These are phyloP conservation scores for Thalia dealbata DNA, from an alignment of 176 grass and related monocot species.

Conservation along the genomic window DNA sequence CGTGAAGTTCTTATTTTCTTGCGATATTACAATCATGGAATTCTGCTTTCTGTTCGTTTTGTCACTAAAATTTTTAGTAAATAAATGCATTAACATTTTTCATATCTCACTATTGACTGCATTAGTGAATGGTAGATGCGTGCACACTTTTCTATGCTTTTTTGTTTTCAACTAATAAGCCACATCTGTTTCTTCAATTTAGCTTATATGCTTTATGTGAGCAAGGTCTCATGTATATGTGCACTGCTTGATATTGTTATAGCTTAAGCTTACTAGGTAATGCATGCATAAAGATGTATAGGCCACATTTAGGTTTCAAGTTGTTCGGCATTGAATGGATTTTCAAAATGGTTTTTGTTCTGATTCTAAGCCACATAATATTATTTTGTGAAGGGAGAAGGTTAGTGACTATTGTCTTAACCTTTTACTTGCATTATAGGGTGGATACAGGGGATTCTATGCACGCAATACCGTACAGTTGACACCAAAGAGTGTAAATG, in stretches of 20 bases:
- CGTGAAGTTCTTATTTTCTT: too few species aligned
- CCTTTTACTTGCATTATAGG: neutral
- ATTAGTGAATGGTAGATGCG: too few species aligned
- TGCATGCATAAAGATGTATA: neutral
- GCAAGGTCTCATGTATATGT: neutral
- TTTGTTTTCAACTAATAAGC: too few species aligned
- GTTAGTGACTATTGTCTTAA: neutral
- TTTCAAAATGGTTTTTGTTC: neutral
- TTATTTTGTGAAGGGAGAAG: neutral
- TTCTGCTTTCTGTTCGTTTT: too few species aligned
- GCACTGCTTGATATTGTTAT: neutral
- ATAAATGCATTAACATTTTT: too few species aligned
- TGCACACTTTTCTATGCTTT: too few species aligned
- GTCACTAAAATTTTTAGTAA: too few species aligned
- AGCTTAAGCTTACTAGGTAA: neutral
- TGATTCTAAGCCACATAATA: neutral
- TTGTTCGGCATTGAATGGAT: neutral
- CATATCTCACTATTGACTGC: too few species aligned
- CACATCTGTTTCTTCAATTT: neutral
- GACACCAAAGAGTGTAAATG: conserved; percentile 18
- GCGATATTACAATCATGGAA: too few species aligned
- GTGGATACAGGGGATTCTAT: conserved; percentile 22
- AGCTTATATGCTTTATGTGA: neutral
- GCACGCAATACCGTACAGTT: conserved; percentile 10
- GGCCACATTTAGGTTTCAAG: neutral